A percentile compares a stretch with the other conserved stretches of the same genome.
These are phyloP conservation scores for Abelmoschus esculentus DNA, from an alignment of 345 rosid species.

Conservation along the genomic window DNA sequence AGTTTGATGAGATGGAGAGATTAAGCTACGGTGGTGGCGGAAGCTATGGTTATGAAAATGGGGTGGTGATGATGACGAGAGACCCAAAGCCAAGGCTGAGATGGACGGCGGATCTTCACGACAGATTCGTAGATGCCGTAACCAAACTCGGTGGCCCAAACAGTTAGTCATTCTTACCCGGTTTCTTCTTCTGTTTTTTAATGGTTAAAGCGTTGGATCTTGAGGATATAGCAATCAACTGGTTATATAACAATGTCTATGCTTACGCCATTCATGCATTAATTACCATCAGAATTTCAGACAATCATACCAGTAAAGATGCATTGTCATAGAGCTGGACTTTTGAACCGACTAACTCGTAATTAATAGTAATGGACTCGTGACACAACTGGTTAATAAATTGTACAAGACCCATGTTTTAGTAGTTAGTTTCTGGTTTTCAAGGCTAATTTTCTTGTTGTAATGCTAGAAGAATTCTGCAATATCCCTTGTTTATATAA, in stretches of 20 bases:
- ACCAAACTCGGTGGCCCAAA: slow-evolving; percentile 69
- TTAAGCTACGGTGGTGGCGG: slow-evolving; percentile 25
- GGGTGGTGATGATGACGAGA: slow-evolving; percentile 76
- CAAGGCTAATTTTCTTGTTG: background rate
- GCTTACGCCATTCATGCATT: background rate
- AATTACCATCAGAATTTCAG: too few relatives aligned
- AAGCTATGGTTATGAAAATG: slow-evolving; percentile 35
- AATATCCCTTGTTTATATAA: background rate
- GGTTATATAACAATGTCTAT: background rate
- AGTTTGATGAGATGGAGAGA: slow-evolving; percentile 38
- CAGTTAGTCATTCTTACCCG: slow-evolving; percentile 26
- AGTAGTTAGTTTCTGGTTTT: too few relatives aligned
- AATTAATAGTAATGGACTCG: too few relatives aligned
- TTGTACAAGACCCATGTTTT: too few relatives aligned
- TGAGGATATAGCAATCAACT: background rate
- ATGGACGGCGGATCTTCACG: slow-evolving; percentile 73
- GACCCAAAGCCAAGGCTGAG: slow-evolving; percentile 82
- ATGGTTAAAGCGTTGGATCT: background rate
- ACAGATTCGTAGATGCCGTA: slow-evolving; percentile 61
- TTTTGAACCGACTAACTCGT: too few relatives aligned
- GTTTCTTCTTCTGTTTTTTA: background rate
- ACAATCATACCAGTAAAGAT: too few relatives aligned
- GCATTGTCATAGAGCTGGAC: too few relatives aligned
- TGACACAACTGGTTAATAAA: too few relatives aligned
- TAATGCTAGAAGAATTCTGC: background rate